These are phyloP conservation scores for Talinum fruticosum DNA, from an alignment of 148 eudicot genomes.

Conservation along the genomic window DNA sequence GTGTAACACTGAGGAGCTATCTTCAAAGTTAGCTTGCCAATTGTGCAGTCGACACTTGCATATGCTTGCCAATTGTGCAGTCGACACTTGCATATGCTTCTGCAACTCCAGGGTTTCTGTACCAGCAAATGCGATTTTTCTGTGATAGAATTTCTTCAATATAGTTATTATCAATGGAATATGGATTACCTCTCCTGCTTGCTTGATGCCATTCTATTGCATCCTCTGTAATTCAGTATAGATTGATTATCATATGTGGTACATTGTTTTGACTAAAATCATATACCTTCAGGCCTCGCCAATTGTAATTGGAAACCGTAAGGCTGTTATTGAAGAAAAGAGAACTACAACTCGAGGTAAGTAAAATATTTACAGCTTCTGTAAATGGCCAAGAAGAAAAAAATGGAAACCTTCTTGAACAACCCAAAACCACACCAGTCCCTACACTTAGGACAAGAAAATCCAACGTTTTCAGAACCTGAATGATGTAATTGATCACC, in stretches of 20 bases:
- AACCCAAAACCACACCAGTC: background rate
- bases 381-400: background rate
- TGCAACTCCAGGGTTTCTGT: too few relatives aligned
- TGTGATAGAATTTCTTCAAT: too few relatives aligned
- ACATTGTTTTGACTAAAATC: background rate
- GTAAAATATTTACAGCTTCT: background rate
- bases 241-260: background rate
- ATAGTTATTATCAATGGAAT: too few relatives aligned
- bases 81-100: too few relatives aligned
- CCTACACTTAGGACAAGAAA: background rate
- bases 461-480: background rate
- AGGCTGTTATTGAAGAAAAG: conserved; percentile 57
- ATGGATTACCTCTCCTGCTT: background rate
- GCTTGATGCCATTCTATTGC: too few relatives aligned
- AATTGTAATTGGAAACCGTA: conserved; percentile 44
- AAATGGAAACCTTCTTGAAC: background rate
- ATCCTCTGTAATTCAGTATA: background rate
- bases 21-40: too few relatives aligned
- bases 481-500: too few relatives aligned
- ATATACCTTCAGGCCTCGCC: conserved; percentile 52
- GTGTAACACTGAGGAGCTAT: too few relatives aligned
- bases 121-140: too few relatives aligned
- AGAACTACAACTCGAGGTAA: conserved; percentile 63
- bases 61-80: too few relatives aligned
- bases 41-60: too few relatives aligned